Evolutionary conservation across 2,329 filamentous ascomycete species (phyloP), one percentile per base, ranked within the genome.

Genomic region (Calonectria hongkongensis): DNA sequence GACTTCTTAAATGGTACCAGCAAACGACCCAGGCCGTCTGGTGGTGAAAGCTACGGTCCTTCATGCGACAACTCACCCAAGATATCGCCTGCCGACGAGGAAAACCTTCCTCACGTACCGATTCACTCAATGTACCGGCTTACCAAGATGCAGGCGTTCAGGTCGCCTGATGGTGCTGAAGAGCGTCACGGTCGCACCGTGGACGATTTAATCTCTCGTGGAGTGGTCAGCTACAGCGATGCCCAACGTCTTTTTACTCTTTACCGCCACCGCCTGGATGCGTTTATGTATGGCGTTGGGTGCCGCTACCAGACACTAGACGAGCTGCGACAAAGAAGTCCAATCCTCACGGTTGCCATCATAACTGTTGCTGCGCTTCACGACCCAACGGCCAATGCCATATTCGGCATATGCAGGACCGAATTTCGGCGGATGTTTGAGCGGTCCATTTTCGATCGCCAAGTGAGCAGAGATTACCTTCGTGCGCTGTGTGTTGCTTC

Each of bases 401-500:
- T 89, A 3, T 88, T 91, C 36, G 86, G 87, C 4, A 81, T 84
- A 0, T 91, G 89, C 78, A 89, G 87, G 72, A 84, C 85, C 12
- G 89, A 92, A 73, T 88, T 91, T 63, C 86, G 89, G 0, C 84
- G 88, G 0, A 83, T 92, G 4, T 88, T 91, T 56, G 87, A 89
- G 15, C 85, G 82, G 9, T 84, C 82, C 1, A 81, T 85, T 66
- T 83, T 85, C 7, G 82, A 84, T 30, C 76, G 83, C 2, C 79
- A 79, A 0, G 79, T 84, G 0, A 80, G 83, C 18, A 77, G 82
- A 6, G 90, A 92, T 68, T 88, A 90, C 68, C 86, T 92, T 27
- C 86, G 90, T 2, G 91, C 89, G 4, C 86, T 92, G 45, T 91
- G 89, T 50, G 87, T 92, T 4, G 90, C 89, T 0, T 88, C 90